Percentiles rank a stretch among this genome's conserved stretches.
Evolutionary conservation across 2,329 filamentous ascomycete genomes (phyloP).

Genomic region (Beauveria asiatica): DNA sequence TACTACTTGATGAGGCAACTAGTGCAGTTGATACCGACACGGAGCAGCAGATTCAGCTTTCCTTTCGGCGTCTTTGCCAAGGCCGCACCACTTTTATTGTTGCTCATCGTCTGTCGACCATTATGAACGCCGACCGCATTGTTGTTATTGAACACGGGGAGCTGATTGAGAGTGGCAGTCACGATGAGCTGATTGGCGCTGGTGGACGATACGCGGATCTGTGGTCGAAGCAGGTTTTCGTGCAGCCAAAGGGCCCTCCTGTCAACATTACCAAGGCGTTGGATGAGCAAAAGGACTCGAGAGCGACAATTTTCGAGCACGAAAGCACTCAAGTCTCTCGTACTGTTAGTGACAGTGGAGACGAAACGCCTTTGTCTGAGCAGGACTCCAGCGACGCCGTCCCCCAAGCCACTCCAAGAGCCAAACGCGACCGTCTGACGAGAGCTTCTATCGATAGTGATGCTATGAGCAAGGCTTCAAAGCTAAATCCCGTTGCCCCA

Average conservation of each 20-base stretch:
- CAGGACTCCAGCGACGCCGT: conserved; percentile 4
- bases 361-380: conserved; percentile 10
- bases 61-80: conserved; percentile 48
- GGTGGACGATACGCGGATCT: conserved; percentile 55
- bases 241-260: not conserved
- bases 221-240: conserved; percentile 55
- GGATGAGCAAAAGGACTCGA: conserved; percentile 6
- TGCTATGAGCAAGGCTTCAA: conserved; percentile 19
- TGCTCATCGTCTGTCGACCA: conserved; percentile 61
- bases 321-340: conserved; percentile 10
- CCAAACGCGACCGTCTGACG: not conserved
- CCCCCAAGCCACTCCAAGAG: conserved; percentile 22
- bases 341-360: conserved; percentile 11
- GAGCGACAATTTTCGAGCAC: not conserved
- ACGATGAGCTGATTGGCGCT: conserved; percentile 48
- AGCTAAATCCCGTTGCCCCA: conserved; percentile 46
- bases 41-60: conserved; percentile 57
- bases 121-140: conserved; percentile 60
- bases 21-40: conserved; percentile 67
- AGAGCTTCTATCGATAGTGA: conserved; percentile 3
- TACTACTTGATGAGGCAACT: conserved; percentile 72
- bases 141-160: conserved; percentile 55
- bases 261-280: conserved; percentile 3
- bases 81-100: conserved; percentile 60
- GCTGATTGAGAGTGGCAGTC: conserved; percentile 55